These are phyloP conservation scores for Tripterygium wilfordii DNA, from an alignment of 177 flowering plant genomes.

Conservation along the genomic window DNA sequence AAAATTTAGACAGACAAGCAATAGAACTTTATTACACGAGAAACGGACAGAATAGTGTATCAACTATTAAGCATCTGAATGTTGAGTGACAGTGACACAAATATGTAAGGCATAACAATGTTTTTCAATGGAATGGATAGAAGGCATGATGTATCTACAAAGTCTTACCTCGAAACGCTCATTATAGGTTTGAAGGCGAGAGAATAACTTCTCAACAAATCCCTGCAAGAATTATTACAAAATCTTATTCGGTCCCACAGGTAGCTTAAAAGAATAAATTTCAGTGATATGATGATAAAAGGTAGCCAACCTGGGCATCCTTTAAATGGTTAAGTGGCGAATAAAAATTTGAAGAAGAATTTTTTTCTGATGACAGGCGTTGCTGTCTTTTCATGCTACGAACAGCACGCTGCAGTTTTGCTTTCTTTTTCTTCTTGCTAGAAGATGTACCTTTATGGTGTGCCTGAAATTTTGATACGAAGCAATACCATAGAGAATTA, in stretches of 20 bases:
- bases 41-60: too few relatives aligned
- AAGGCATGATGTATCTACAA: neutral
- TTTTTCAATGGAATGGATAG: too few relatives aligned
- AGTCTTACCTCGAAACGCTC: conserved; percentile 76
- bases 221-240: conserved; percentile 34
- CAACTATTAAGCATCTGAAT: too few relatives aligned
- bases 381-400: conserved; percentile 87
- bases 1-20: too few relatives aligned
- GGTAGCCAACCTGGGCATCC: conserved; percentile 69
- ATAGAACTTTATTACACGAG: too few relatives aligned
- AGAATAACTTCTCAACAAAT: conserved; percentile 78
- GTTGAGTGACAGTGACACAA: too few relatives aligned
- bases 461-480: conserved; percentile 42
- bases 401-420: conserved; percentile 72
- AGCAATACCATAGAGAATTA: neutral
- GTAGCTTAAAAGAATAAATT: neutral
- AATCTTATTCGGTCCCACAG: neutral
- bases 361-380: conserved; percentile 53
- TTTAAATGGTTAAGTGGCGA: conserved; percentile 80
- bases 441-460: conserved; percentile 67
- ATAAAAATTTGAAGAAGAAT: conserved; percentile 42
- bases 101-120: too few relatives aligned
- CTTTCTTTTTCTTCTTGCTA: conserved; percentile 95
- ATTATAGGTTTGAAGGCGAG: conserved; percentile 70
- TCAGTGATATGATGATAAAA: conserved; percentile 3